Base-by-base conservation (phyloP, 163 green algal species). In the Trebouxia gelatinosa region DNA sequence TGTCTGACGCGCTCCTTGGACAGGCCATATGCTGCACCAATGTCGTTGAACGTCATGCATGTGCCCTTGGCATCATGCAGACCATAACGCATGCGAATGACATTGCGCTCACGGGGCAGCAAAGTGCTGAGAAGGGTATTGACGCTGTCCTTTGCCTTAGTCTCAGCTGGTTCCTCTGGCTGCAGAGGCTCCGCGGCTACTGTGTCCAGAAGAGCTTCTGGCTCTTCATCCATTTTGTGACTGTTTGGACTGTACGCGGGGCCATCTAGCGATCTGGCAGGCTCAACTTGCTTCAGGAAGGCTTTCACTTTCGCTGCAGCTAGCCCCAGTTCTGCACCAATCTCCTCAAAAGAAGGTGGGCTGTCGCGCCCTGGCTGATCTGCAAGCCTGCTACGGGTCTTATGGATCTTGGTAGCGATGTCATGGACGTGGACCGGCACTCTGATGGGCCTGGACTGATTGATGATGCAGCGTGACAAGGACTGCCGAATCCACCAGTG, bases 401-500 rank as follows among this genome's bases (percentile, higher is more conserved):
- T 78, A 32, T 61, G 32, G 32, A 78, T 78, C 68, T 76, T 76
- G 68, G 23, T 50, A 1, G 31, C 32, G 26, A 85, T 86, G 28
- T 76, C 50, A 48, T 32, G 82, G 64, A 97, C 75, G 81, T 98
- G 89, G 5, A 87, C 78, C 11, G 93, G 92, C 74, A 97, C 78
- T 74, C 88, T 89, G 59, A 97, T 88, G 0, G 89, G 80, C 3
- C 91, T 84, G 2, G 77, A 80, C 59, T 96, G 86, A 11, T 94
- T 88, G 26, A 79, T 61, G 23, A 95, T 91, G 84, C 79, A 80
- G 38, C 90, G 85, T 0, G 85, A 90, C 19, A 97, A 68, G 0
- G 84, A 84, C 91, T 99, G 96, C 4, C 95, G 85, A 78, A 99
- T 97, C 96, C 96, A 99, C 96, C 94, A 99, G 78, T 97, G 91